A percentile compares a stretch with the other conserved stretches of the same genome.
These are phyloP conservation scores for Phaeotremella skinneri DNA, from an alignment of 768 basidiomycete genomes.

Conservation along the genomic window DNA sequence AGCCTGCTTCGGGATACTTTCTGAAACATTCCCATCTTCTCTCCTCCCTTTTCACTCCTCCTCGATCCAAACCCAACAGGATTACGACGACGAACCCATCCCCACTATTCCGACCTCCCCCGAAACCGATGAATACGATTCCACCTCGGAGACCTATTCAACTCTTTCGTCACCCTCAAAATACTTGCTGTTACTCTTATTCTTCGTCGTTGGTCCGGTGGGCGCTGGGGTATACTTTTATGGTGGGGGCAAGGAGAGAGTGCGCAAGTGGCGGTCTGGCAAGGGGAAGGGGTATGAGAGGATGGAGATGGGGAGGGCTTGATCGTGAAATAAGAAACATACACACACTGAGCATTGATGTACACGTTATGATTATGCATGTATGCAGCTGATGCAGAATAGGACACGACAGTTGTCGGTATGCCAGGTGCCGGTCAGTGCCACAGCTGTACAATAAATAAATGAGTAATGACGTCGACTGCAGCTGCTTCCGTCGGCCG, in stretches of 20 bases:
- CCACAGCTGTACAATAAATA: too few species aligned
- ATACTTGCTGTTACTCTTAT: constrained; percentile 49
- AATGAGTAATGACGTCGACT: too few species aligned
- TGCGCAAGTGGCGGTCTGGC: constrained; percentile 16
- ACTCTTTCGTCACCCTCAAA: constrained; percentile 36
- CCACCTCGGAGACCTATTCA: constrained; percentile 12
- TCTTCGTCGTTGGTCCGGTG: constrained; percentile 56
- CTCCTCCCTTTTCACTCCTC: constrained; percentile 2
- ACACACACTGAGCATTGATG: not conserved
- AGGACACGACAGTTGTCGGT: too few species aligned
- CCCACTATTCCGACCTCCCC: constrained; percentile 21
- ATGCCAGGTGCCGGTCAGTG: too few species aligned
- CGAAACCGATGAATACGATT: constrained; percentile 8
- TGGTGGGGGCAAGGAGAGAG: constrained; percentile 34
- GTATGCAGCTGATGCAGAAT: too few species aligned
- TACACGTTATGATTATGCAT: too few species aligned
- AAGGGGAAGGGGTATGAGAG: constrained; percentile 33
- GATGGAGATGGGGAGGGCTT: constrained; percentile 11
- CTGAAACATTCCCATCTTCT: constrained; percentile 17
- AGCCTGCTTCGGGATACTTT: constrained; percentile 3
- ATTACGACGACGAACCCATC: constrained; percentile 49
- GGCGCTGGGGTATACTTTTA: constrained; percentile 37
- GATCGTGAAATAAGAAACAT: not conserved
- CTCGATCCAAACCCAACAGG: constrained; percentile 27
- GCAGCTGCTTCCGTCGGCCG: too few species aligned